phyloP scores from a whole-genome alignment of 768 basidiomycete species.

The Tricholoma furcatifolium region DNA sequence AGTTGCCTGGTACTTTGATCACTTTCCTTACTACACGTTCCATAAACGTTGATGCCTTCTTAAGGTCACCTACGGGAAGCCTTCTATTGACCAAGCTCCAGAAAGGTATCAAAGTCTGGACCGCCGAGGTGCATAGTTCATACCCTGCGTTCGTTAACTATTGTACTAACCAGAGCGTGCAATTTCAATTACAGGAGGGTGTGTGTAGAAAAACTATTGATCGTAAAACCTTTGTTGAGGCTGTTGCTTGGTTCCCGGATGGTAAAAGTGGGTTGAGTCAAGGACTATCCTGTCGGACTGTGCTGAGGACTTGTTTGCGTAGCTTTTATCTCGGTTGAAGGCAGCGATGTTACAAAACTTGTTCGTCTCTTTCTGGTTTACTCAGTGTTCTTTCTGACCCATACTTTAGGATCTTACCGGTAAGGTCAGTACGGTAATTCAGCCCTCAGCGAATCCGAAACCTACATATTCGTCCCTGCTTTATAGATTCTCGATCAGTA shows the following conservation, averaged over 20 bases:
- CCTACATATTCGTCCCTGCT: not conserved
- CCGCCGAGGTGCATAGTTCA: constrained; percentile 46
- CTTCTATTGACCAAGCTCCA: constrained; percentile 63
- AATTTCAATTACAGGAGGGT: constrained; percentile 47
- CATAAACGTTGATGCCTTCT: not conserved
- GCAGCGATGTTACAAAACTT: constrained; percentile 56
- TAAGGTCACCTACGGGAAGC: constrained; percentile 68
- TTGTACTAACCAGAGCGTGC: not conserved
- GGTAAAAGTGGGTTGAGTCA: constrained; percentile 45
- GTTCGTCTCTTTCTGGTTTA: constrained; percentile 31
- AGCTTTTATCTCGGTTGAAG: constrained; percentile 76
- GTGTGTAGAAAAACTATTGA: constrained; percentile 68
- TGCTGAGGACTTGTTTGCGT: constrained; percentile 4
- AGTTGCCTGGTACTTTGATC: constrained; percentile 65
- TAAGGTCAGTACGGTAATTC: constrained; percentile 34
- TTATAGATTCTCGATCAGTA: constrained; percentile 53
- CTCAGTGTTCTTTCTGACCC: constrained; percentile 6
- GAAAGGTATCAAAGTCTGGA: constrained; percentile 72
- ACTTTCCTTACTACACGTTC: not conserved
- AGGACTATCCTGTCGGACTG: not conserved
- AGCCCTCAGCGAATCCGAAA: not conserved
- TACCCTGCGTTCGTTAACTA: not conserved
- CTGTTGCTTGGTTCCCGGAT: constrained; percentile 67
- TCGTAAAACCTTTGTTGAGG: constrained; percentile 52
- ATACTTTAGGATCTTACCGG: constrained; percentile 53